Evolutionary conservation across 371 early-diverging fungal genomes (phyloP).

Genomic region (Circinella minor): DNA sequence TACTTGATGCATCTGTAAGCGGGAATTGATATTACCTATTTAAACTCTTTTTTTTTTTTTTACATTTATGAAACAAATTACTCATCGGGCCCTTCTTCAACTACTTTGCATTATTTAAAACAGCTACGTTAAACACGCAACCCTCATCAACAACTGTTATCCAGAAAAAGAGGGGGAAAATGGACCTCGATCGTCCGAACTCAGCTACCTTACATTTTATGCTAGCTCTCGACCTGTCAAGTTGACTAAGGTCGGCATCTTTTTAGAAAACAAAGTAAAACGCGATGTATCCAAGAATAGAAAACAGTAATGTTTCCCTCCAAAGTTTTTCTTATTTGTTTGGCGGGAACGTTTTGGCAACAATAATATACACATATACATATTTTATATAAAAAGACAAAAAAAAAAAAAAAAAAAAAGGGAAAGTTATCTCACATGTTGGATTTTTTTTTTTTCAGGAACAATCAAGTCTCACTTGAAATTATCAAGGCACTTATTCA

Average conservation of each 20-base stretch:
- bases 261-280: conserved; percentile 78
- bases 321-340: background rate
- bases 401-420: conserved; percentile 7
- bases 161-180: conserved; percentile 82
- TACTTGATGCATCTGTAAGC: conserved; percentile 48
- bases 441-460: conserved; percentile 28
- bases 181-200: conserved; percentile 82
- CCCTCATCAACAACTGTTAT: conserved; percentile 91
- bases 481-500: conserved; percentile 77
- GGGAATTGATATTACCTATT: background rate
- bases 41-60: background rate
- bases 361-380: no score
- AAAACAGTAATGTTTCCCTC: conserved; percentile 53
- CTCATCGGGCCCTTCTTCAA: background rate
- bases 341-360: no score
- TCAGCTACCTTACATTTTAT: conserved; percentile 91
- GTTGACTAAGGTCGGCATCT: conserved; percentile 88
- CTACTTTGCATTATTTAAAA: background rate
- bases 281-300: conserved; percentile 69
- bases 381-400: no score
- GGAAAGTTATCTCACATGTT: background rate
- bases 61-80: background rate
- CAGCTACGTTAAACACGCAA: conserved; percentile 87
- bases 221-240: conserved; percentile 90
- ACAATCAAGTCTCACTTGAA: conserved; percentile 61